These are phyloP conservation scores for Clitoria ternatea DNA, from an alignment of 306 rosid genomes.

Conservation along the genomic window DNA sequence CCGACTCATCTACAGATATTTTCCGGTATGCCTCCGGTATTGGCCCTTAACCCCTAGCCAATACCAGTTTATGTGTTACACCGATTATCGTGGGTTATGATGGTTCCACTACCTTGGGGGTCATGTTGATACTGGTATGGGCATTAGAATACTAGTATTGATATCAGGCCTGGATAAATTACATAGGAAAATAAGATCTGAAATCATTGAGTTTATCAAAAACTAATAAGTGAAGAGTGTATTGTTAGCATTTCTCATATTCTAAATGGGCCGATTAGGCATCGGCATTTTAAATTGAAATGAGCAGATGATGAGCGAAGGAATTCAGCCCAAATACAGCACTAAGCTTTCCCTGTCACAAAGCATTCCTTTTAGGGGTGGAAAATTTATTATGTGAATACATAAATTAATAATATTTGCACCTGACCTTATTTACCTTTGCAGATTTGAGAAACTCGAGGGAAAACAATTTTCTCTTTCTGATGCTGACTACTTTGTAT, in stretches of 20 bases:
- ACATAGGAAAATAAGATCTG: no score
- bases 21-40: no score
- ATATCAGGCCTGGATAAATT: no score
- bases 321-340: background rate
- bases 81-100: no score
- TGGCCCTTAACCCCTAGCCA: no score
- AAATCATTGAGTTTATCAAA: no score
- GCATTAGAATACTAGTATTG: no score
- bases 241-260: background rate
- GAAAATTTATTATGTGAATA: background rate
- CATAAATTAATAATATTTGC: background rate
- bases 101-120: no score
- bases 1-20: no score
- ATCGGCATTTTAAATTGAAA: background rate
- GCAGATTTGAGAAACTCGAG: conserved; percentile 75
- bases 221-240: no score
- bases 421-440: conserved; percentile 30
- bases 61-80: background rate
- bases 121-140: no score
- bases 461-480: conserved; percentile 74
- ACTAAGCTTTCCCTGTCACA: background rate
- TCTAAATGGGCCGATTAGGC: background rate
- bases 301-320: background rate
- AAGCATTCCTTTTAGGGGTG: background rate
- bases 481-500: conserved; percentile 77